Evolutionary conservation across 2,329 filamentous ascomycete species (phyloP), one percentile per base, ranked within the genome.

Genomic region (Hypoxylon sp.): DNA sequence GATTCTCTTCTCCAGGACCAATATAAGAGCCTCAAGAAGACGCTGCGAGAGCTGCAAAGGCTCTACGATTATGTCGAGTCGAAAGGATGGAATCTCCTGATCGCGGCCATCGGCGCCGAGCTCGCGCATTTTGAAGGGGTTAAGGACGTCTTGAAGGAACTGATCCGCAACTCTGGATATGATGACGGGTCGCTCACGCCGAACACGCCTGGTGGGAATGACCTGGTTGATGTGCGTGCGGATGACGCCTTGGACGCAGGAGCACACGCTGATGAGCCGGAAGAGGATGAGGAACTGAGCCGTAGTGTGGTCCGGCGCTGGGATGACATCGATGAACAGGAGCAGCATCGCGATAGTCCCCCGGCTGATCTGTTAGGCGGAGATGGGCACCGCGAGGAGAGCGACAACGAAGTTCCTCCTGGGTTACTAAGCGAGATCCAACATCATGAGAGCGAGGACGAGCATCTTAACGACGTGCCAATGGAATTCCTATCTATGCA

Each of bases 61-160:
- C 84, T 85, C 20, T 74, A 90, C 27, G 80, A 83, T 1, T 76
- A 85, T 2, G 90, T 90, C 0, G 88, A 92, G 67, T 81, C 83
- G 1, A 87, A 87, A 63, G 85, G 86, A 14, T 95, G 92, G 92
- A 94, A 91, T 63, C 81, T 95, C 14, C 83, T 95, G 17, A 89
- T 94, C 3, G 92, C 89, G 57, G 92, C 91, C 10, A 89, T 95
- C 35, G 91, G 92, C 0, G 92, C 92, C 0, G 92, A 93, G 77
- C 76, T 92, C 1, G 89, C 91, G 65, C 90, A 90, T 2, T 90
- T 92, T 67, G 81, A 81, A 33, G 86, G 90, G 73, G 90, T 89
- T 0, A 85, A 86, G 72, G 78, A 82, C 2, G 82, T 93, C 46
- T 80, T 93, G n/a, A 76, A 74, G 6, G 77, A 75, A 5, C 79